Evolutionary conservation across 1,284 basidiomycete species (phyloP).

Genomic region (Ganoderma meredithae): DNA sequence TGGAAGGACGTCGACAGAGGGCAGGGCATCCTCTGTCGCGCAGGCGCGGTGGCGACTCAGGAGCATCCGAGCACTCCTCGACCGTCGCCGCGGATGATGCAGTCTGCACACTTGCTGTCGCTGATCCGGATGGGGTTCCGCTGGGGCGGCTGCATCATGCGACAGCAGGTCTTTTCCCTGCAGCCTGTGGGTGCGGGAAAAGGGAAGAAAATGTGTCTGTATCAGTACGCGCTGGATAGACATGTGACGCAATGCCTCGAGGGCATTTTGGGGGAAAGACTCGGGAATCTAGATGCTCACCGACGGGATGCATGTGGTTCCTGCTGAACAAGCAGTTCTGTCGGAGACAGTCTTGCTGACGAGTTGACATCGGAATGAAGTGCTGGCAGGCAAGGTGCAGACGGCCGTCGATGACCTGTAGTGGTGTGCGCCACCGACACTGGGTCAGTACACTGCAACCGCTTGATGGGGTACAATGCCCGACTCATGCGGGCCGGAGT

Average conservation of each 20-base stretch:
- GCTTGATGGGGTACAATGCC: conserved; percentile 8
- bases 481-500: conserved; percentile 4
- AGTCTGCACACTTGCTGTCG: conserved; percentile 64
- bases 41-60: conserved; percentile 19
- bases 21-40: conserved; percentile 10
- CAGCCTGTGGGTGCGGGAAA: conserved; percentile 54
- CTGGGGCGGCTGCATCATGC: conserved; percentile 74
- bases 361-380: conserved; percentile 77
- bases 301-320: conserved; percentile 63
- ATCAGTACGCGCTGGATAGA: conserved; percentile 18
- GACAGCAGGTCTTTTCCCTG: conserved; percentile 62
- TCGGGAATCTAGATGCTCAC: conserved; percentile 46
- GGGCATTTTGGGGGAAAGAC: conserved; percentile 1
- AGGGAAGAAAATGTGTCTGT: neutral
- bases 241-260: conserved; percentile 13
- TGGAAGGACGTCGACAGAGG: conserved; percentile 11
- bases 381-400: conserved; percentile 78
- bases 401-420: conserved; percentile 79
- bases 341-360: conserved; percentile 69
- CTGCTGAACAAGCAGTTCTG: conserved; percentile 75
- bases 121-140: conserved; percentile 79
- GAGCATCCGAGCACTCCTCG: conserved; percentile 38
- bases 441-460: conserved; percentile 14
- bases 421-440: conserved; percentile 21
- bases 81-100: conserved; percentile 48